Evolutionary conservation across 2,329 filamentous ascomycete genomes (phyloP), one percentile per base, ranked within the genome.

Genomic region (Diaporthe citriasiana): DNA sequence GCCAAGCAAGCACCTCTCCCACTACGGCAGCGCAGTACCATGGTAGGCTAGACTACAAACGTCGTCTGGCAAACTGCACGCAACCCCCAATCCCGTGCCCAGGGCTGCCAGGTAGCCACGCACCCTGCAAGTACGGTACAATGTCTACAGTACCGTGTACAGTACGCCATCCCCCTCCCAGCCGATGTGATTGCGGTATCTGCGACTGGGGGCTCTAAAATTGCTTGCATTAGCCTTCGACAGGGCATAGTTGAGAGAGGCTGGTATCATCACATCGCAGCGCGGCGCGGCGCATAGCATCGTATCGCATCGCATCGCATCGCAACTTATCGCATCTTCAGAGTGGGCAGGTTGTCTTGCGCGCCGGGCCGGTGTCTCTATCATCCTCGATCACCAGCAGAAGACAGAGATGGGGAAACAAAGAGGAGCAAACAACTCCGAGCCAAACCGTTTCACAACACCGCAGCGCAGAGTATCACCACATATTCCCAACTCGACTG

Each of bases 211-310:
- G 47, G 19, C 63, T 68, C 63, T 68, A 68, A 68, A 53, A 68
- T 68, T 68, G 63, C 63, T 68, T 68, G 63, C 63, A 68, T 68
- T 68, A 68, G 33, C 33, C 63, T 47, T 68, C 33, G 63, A 68
- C 63, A 68, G 45, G 63, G 63, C 45, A 35, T 66, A 45, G 63
- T 33, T n/a, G 45, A 33, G 40, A 51, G 45, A 66, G 33, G 63
- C 63, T 51, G 60, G 63, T 30, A 25, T 38, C 45, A 51, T 33
- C 47, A 53, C 63, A 40, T 53, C 47, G 63, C 63, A 51, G 33
- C n/a, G 45, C 13, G 35, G 40, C 42, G 19, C 17, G 27, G 19
- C 60, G 42, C n/a, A 33, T 7, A 38, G n/a, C 38, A 45, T 22
- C 38, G 38, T 15, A 63, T 22, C 17, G 38, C n/a, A 45, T 30